Percentiles rank a stretch among this genome's conserved stretches.
phyloP scores from a whole-genome alignment of 2,329 filamentous ascomycete genomes.

The Mollisia scopiformis region DNA sequence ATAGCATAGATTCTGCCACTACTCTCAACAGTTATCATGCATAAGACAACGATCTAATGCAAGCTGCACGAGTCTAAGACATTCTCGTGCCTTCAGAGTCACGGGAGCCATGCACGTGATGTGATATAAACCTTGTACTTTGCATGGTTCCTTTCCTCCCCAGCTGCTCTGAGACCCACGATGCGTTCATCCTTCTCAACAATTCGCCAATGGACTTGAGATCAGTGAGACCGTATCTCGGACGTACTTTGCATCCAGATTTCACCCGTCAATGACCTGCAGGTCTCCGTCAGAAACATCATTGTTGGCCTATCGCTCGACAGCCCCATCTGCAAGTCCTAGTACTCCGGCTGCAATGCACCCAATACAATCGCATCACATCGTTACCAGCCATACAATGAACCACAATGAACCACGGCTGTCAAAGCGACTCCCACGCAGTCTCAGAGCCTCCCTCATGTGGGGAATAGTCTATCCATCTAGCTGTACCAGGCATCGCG shows the following conservation, averaged over 20 bases:
- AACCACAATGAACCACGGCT: not conserved
- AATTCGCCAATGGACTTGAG: not conserved
- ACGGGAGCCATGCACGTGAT: not conserved
- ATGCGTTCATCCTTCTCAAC: not conserved
- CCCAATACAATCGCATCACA: slow-evolving; percentile 1
- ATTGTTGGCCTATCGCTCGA: not conserved
- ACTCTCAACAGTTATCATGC: not conserved
- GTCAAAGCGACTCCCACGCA: not conserved
- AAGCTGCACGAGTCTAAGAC: not conserved
- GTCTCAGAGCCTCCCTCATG: not conserved
- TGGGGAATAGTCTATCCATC: not conserved
- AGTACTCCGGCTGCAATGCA: not conserved
- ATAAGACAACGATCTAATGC: not conserved
- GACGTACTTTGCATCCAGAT: not conserved
- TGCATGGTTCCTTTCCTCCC: not conserved
- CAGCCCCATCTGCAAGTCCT: not conserved
- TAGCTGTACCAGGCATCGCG: not conserved
- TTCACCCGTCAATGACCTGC: not conserved
- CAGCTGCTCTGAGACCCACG: not conserved
- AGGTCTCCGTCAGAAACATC: not conserved
- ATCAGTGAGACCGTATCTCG: not conserved
- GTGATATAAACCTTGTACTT: not conserved
- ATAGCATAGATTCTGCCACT: not conserved
- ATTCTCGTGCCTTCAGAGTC: not conserved
- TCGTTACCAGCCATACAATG: not conserved